A percentile compares a stretch with the other conserved stretches of the same genome.
These are phyloP conservation scores for Amborella trichopoda DNA, from an alignment of 164 flowering plant genomes.

Conservation along the genomic window DNA sequence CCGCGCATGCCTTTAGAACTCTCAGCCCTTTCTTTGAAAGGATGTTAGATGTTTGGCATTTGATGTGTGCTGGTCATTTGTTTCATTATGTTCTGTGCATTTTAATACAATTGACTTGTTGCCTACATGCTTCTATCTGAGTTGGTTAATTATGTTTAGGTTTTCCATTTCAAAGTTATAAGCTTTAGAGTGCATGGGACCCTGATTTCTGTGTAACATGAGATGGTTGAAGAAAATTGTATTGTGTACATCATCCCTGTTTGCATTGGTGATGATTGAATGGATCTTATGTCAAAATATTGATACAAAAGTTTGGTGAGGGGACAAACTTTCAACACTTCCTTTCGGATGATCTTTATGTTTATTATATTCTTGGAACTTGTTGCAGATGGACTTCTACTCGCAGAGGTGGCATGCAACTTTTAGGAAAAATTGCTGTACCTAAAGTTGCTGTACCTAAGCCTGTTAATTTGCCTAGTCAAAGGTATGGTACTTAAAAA, in stretches of 20 bases:
- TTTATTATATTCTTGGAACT: slow-evolving; percentile 3
- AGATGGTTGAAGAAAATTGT: background rate
- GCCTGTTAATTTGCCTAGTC: slow-evolving; percentile 95
- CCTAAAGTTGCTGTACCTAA: slow-evolving; percentile 95
- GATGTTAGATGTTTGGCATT: too few relatives aligned
- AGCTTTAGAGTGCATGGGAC: background rate
- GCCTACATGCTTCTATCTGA: too few relatives aligned
- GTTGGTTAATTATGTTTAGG: too few relatives aligned
- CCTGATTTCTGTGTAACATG: background rate
- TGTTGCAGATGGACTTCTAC: slow-evolving; percentile 55
- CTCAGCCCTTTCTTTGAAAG: too few relatives aligned
- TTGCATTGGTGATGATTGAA: background rate
- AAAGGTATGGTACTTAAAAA: too few relatives aligned
- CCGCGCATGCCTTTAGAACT: too few relatives aligned
- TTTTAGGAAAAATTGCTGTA: slow-evolving; percentile 79
- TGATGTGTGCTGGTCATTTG: too few relatives aligned
- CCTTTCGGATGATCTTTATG: background rate
- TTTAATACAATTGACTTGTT: too few relatives aligned
- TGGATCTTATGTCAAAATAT: background rate
- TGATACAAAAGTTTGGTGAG: background rate
- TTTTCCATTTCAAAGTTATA: too few relatives aligned
- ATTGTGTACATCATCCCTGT: background rate
- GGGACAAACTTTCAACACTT: background rate
- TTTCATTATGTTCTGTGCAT: too few relatives aligned
- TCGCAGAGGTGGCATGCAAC: slow-evolving; percentile 85